Percentiles rank a stretch among this genome's conserved stretches.
These are phyloP conservation scores for Pseudonitzschia delicatissima DNA, from an alignment of 108 stramenopile genomes.

Conservation along the genomic window DNA sequence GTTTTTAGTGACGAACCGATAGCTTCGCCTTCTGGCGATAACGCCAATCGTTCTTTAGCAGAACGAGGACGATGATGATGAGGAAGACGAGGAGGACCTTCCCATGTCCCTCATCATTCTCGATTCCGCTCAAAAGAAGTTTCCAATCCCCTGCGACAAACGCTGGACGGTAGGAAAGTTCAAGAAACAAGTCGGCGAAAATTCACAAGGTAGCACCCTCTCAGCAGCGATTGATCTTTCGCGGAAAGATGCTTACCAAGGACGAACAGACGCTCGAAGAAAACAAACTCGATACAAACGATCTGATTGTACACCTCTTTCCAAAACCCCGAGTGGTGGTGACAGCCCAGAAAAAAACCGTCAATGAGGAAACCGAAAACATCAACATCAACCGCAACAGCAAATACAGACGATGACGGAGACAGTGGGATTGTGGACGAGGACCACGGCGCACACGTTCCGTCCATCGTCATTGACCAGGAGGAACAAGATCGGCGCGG, in stretches of 20 bases:
- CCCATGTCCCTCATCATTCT: constrained; percentile 41
- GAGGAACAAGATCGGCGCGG: constrained; percentile 73
- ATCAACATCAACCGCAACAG: constrained; percentile 2
- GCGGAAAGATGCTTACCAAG: constrained; percentile 63
- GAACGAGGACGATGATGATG: not conserved
- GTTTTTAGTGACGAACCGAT: not conserved
- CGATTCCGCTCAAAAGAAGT: constrained; percentile 71
- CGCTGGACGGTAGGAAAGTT: constrained; percentile 55
- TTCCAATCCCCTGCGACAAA: constrained; percentile 46
- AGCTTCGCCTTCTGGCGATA: not conserved
- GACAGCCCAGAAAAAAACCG: not conserved
- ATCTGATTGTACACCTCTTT: constrained; percentile 74
- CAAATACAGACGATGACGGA: constrained; percentile 14
- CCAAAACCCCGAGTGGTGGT: constrained; percentile 81
- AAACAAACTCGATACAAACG: constrained; percentile 41
- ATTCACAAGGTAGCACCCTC: constrained; percentile 64
- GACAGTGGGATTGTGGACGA: constrained; percentile 7
- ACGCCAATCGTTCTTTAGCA: not conserved
- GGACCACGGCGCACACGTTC: constrained; percentile 65
- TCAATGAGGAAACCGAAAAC: not conserved
- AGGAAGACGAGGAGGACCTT: not conserved
- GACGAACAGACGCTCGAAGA: constrained; percentile 41
- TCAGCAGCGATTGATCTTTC: constrained; percentile 70
- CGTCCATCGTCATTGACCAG: constrained; percentile 67
- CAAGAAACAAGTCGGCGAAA: constrained; percentile 36